Evolutionary conservation across 306 rosid genomes (phyloP).

Genomic region (Quercus dentata): DNA sequence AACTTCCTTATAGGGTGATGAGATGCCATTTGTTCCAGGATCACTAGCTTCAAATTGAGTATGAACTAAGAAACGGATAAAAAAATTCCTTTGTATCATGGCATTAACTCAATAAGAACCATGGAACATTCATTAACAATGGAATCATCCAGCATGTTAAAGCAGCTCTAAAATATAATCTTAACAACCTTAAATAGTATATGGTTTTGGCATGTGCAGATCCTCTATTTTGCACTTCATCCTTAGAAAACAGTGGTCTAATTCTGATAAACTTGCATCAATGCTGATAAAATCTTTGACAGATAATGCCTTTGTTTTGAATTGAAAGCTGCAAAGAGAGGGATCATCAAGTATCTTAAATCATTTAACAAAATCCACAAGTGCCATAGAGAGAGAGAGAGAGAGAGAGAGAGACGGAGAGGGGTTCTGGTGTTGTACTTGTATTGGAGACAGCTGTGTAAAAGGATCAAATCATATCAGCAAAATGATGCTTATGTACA

Average conservation of each 20-base stretch:
- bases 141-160: not conserved
- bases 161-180: not conserved
- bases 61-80: not conserved
- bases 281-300: constrained; percentile 39
- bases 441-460: no score
- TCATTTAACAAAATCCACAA: no score
- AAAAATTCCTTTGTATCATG: not conserved
- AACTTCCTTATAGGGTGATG: not conserved
- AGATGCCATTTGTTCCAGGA: not conserved
- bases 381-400: no score
- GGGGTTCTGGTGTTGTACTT: no score
- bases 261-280: constrained; percentile 47
- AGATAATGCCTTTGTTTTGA: not conserved
- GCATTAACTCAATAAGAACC: not conserved
- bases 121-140: not conserved
- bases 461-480: no score
- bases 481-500: no score
- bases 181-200: constrained; percentile 45
- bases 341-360: constrained; percentile 3
- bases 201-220: constrained; percentile 50
- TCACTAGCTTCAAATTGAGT: not conserved
- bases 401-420: no score
- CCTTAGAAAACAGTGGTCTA: constrained; percentile 22
- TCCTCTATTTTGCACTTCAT: constrained; percentile 45
- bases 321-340: constrained; percentile 35